Conservation (phyloP, 495 filamentous ascomycete genomes). For the Entonaema liquescens region DNA sequence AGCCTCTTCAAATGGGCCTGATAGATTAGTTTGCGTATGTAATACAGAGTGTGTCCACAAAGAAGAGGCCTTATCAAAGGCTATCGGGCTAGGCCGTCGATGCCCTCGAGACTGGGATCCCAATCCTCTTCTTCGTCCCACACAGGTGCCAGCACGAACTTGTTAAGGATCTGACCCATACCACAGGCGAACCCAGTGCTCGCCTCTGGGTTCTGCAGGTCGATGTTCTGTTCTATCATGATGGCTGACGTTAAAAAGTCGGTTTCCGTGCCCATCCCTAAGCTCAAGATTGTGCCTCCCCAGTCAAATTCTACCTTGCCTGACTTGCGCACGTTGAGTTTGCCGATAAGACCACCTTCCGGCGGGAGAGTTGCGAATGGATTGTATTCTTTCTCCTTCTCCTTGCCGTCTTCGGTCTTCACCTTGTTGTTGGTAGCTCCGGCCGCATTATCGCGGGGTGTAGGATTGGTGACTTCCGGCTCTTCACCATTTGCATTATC, state of each 20-base stretch:
- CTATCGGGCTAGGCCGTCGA: constrained; percentile 20
- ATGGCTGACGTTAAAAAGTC: constrained; percentile 57
- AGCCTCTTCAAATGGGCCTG: not conserved
- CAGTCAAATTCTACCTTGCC: constrained; percentile 68
- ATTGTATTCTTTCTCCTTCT: constrained; percentile 28
- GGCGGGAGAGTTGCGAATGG: constrained; percentile 45
- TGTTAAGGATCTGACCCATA: constrained; percentile 67
- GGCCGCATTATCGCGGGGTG: constrained; percentile 43
- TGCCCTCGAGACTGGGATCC: constrained; percentile 43
- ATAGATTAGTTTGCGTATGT: too few relatives aligned
- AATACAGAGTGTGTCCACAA: not conserved
- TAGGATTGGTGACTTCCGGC: constrained; percentile 47
- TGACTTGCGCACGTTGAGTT: constrained; percentile 66
- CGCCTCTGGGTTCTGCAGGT: constrained; percentile 49
- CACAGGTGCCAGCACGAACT: constrained; percentile 64
- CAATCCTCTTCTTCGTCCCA: constrained; percentile 61
- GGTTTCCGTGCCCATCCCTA: constrained; percentile 54
- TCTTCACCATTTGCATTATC: constrained; percentile 29
- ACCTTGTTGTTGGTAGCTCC: constrained; percentile 31
- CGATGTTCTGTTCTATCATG: constrained; percentile 55
- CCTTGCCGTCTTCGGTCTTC: constrained; percentile 43
- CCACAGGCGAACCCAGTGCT: constrained; percentile 57
- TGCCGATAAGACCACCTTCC: constrained; percentile 63
- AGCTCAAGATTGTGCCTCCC: constrained; percentile 62
- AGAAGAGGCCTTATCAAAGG: not conserved